Evolutionary conservation across 768 basidiomycete genomes (phyloP).

Genomic region (Phanerochaete sordida): DNA sequence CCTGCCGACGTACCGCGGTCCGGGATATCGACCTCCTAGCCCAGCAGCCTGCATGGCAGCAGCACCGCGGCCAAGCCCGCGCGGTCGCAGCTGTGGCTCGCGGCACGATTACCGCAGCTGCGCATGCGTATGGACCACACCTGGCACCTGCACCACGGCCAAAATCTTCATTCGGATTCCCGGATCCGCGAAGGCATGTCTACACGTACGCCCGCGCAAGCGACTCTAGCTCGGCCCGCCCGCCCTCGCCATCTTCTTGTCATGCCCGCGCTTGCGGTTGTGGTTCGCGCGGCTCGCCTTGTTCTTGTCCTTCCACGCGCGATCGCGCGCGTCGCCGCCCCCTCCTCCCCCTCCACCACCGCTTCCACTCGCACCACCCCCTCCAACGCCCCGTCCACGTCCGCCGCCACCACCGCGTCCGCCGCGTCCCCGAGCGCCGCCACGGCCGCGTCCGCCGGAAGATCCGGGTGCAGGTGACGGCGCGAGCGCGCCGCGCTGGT

Average conservation of each 20-base stretch:
- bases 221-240: constrained; percentile 32
- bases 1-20: too few species aligned
- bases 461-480: neutral
- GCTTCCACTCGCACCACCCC: constrained; percentile 33
- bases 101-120: too few species aligned
- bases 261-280: constrained; percentile 79
- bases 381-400: constrained; percentile 36
- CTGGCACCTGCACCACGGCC: too few species aligned
- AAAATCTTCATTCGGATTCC: too few species aligned
- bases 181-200: too few species aligned
- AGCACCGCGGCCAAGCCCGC: too few species aligned
- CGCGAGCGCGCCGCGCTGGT: constrained; percentile 29
- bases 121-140: too few species aligned
- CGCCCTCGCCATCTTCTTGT: constrained; percentile 79
- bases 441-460: constrained; percentile 26
- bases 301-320: constrained; percentile 74
- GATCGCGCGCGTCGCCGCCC: constrained; percentile 46
- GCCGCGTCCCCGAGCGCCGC: constrained; percentile 39
- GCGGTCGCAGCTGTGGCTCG: too few species aligned
- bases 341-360: constrained; percentile 19
- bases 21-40: too few species aligned
- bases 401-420: constrained; percentile 37
- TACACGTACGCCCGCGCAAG: too few species aligned
- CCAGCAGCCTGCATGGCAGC: too few species aligned
- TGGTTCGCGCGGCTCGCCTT: constrained; percentile 73